These are phyloP conservation scores for Ogataea chonburiensis DNA, from an alignment of 805 yeast genomes.

Conservation along the genomic window DNA sequence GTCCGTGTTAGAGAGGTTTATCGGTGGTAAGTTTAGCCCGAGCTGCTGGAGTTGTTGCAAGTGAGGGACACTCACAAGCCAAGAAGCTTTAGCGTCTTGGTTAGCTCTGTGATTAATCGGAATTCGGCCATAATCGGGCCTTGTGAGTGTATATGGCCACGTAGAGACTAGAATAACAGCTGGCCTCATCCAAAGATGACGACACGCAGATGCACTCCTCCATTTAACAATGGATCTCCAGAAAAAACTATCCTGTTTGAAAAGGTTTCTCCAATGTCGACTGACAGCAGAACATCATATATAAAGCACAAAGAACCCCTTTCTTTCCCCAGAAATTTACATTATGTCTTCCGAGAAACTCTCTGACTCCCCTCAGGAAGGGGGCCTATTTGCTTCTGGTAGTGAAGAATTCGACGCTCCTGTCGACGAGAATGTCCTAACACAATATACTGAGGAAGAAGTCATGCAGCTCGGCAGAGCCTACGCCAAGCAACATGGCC, in stretches of 20 bases:
- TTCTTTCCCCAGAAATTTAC: neutral
- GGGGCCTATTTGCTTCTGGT: constrained; percentile 17
- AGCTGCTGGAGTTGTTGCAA: neutral
- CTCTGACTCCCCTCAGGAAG: constrained; percentile 11
- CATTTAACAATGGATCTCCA: constrained; percentile 10
- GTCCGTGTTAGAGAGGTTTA: constrained; percentile 3
- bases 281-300: constrained; percentile 4
- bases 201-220: neutral
- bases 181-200: too few species aligned
- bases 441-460: constrained; percentile 59
- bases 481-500: constrained; percentile 54
- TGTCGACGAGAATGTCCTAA: constrained; percentile 44
- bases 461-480: constrained; percentile 68
- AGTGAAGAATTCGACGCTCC: constrained; percentile 7
- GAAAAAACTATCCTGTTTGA: constrained; percentile 5
- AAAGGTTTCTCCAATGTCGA: neutral
- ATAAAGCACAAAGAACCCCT: constrained; percentile 4
- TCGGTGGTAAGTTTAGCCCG: constrained; percentile 1
- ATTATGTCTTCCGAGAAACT: constrained; percentile 12
- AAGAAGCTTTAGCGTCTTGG: constrained; percentile 3
- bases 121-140: too few species aligned
- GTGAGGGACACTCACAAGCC: constrained; percentile 4
- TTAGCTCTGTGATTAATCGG: neutral
- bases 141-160: too few species aligned
- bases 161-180: too few species aligned